phyloP scores from a whole-genome alignment of 1,284 basidiomycete species.

The Pseudomicrostroma phylloplanum region DNA sequence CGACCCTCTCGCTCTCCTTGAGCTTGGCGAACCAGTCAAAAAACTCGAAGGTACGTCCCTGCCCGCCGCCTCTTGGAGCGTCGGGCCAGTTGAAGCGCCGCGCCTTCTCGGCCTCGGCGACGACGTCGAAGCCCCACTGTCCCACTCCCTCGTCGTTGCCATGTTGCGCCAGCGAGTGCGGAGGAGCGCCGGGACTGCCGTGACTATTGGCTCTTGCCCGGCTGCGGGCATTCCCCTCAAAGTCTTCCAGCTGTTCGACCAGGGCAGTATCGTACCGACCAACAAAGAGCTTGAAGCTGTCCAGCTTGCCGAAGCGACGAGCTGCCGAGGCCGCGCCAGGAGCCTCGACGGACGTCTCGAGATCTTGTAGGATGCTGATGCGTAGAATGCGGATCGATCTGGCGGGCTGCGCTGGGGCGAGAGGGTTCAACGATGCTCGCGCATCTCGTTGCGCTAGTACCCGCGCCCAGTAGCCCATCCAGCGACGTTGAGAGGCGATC shows the following conservation, averaged over 20 bases:
- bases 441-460: slow-evolving; percentile 29
- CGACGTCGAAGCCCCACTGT: slow-evolving; percentile 32
- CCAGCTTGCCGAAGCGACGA: background rate
- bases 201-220: slow-evolving; percentile 15
- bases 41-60: background rate
- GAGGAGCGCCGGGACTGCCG: background rate
- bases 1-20: background rate
- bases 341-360: background rate
- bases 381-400: slow-evolving; percentile 29
- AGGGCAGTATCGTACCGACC: slow-evolving; percentile 27
- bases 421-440: slow-evolving; percentile 13
- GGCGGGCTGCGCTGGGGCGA: slow-evolving; percentile 6
- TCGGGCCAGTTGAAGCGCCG: slow-evolving; percentile 37
- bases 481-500: slow-evolving; percentile 32
- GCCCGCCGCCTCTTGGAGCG: background rate
- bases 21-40: background rate
- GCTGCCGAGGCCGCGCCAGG: background rate
- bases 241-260: slow-evolving; percentile 27
- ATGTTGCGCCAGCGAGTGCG: slow-evolving; percentile 8
- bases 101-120: slow-evolving; percentile 31
- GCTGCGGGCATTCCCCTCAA: slow-evolving; percentile 32
- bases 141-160: slow-evolving; percentile 19
- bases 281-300: slow-evolving; percentile 8
- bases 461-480: slow-evolving; percentile 37
- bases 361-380: slow-evolving; percentile 18